These are phyloP conservation scores for Aspergillus sp. DNA, from an alignment of 2,329 filamentous ascomycete genomes.

Conservation along the genomic window DNA sequence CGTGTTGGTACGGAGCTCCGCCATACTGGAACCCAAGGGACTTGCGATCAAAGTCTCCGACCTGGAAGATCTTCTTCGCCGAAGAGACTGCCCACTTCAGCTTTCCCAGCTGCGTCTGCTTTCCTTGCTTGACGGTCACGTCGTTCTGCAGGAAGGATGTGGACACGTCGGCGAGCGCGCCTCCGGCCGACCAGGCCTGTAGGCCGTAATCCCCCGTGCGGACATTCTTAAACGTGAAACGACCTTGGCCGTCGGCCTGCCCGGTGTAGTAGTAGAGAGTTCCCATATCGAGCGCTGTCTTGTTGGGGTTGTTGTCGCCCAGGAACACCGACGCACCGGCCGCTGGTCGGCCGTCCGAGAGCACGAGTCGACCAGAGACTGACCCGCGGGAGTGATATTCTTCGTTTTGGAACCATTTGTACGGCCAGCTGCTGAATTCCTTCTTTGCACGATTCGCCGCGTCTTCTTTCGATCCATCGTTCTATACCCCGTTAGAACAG, in stretches of 20 bases:
- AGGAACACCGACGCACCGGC: constrained; percentile 51
- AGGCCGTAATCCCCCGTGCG: constrained; percentile 47
- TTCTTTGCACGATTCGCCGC: constrained; percentile 38
- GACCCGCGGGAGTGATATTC: constrained; percentile 51
- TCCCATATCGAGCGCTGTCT: constrained; percentile 50
- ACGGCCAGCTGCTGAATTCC: constrained; percentile 49
- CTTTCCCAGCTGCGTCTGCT: constrained; percentile 38
- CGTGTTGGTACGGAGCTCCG: constrained; percentile 47
- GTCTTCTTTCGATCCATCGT: constrained; percentile 48
- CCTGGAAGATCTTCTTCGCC: constrained; percentile 47
- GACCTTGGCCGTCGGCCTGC: constrained; percentile 44
- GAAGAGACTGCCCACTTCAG: constrained; percentile 43
- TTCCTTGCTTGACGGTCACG: constrained; percentile 35
- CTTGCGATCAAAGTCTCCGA: constrained; percentile 50
- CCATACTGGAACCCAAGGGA: constrained; percentile 46
- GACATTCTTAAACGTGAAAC: constrained; percentile 46
- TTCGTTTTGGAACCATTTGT: constrained; percentile 48
- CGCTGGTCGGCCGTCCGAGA: constrained; percentile 51
- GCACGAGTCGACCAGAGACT: constrained; percentile 44
- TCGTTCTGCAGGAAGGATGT: constrained; percentile 46
- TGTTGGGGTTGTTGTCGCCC: constrained; percentile 47
- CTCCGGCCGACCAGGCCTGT: constrained; percentile 53
- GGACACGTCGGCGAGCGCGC: constrained; percentile 44
- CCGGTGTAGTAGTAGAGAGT: constrained; percentile 51
- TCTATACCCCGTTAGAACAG: constrained; percentile 25